Percentiles rank a stretch among this genome's conserved stretches.
phyloP scores from a whole-genome alignment of 2,329 filamentous ascomycete genomes.

The Rhinocladiella mackenziei region DNA sequence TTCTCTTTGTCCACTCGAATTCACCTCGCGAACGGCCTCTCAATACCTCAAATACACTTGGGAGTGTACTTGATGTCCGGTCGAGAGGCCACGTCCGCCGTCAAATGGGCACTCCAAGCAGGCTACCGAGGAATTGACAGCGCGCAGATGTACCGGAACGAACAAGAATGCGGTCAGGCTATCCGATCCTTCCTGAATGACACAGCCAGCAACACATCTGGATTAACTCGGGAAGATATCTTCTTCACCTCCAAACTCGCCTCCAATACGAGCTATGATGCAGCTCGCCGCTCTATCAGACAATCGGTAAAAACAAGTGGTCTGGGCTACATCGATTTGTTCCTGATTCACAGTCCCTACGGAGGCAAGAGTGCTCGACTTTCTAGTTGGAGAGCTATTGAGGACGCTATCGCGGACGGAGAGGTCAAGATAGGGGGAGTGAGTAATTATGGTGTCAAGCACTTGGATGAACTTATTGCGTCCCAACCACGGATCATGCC shows the following conservation, averaged over 20 bases:
- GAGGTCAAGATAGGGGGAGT: conserved; percentile 70
- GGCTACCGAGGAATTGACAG: conserved; percentile 48
- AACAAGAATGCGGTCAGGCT: conserved; percentile 63
- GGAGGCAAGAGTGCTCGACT: conserved; percentile 65
- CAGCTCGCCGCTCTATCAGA: conserved; percentile 62
- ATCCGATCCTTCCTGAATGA: conserved; percentile 55
- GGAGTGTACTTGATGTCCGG: conserved; percentile 70
- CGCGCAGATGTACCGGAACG: conserved; percentile 67
- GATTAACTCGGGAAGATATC: conserved; percentile 62
- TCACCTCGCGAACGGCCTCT: conserved; percentile 61
- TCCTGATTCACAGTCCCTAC: conserved; percentile 74
- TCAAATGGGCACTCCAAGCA: conserved; percentile 54
- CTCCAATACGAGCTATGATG: conserved; percentile 63
- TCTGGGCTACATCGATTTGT: conserved; percentile 72
- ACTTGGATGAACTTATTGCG: conserved; percentile 67
- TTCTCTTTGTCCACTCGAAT: conserved; percentile 26
- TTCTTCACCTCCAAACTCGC: conserved; percentile 79
- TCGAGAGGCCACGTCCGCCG: conserved; percentile 55
- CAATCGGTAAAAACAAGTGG: conserved; percentile 61
- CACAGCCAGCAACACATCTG: conserved; percentile 45
- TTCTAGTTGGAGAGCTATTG: conserved; percentile 71
- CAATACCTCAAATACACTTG: conserved; percentile 68
- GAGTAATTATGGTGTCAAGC: conserved; percentile 72
- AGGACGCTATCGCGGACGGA: conserved; percentile 69
- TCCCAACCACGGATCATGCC: conserved; percentile 60